These are phyloP conservation scores for Secale cereale DNA, from an alignment of 176 grass and related monocot genomes.

Conservation along the genomic window DNA sequence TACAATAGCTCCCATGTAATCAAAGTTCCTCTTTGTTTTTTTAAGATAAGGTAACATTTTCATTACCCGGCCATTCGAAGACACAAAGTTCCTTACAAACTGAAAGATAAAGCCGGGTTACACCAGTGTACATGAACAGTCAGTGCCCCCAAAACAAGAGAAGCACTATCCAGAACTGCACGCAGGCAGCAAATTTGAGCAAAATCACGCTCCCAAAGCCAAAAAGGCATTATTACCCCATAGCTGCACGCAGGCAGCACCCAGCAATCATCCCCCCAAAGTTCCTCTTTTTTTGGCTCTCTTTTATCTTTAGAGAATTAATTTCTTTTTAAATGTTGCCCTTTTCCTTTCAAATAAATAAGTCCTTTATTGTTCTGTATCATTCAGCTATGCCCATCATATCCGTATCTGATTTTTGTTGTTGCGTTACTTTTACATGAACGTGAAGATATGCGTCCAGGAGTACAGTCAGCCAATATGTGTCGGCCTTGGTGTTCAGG, in stretches of 20 bases:
- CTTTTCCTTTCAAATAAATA: background rate
- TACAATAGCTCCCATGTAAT: background rate
- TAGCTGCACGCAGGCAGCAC: background rate
- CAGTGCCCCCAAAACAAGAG: background rate
- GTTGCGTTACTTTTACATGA: slow-evolving; percentile 18
- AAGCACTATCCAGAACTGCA: background rate
- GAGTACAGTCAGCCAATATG: slow-evolving; percentile 83
- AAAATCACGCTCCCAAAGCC: background rate
- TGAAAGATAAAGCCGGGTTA: background rate
- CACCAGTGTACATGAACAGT: background rate
- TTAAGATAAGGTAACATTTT: background rate
- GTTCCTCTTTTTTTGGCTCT: background rate
- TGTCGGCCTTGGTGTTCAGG: slow-evolving; percentile 72
- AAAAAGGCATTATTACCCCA: background rate
- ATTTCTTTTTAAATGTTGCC: background rate
- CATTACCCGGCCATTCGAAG: background rate
- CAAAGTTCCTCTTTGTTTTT: background rate
- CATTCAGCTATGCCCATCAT: background rate
- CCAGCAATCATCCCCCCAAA: background rate
- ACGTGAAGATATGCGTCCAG: slow-evolving; percentile 69
- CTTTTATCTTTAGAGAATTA: background rate
- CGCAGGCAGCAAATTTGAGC: background rate
- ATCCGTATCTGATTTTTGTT: slow-evolving; percentile 25
- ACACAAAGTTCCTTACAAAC: background rate
- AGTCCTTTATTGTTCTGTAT: background rate